Conservation (phyloP, 805 yeast species). For the Ogataea angusta region DNA sequence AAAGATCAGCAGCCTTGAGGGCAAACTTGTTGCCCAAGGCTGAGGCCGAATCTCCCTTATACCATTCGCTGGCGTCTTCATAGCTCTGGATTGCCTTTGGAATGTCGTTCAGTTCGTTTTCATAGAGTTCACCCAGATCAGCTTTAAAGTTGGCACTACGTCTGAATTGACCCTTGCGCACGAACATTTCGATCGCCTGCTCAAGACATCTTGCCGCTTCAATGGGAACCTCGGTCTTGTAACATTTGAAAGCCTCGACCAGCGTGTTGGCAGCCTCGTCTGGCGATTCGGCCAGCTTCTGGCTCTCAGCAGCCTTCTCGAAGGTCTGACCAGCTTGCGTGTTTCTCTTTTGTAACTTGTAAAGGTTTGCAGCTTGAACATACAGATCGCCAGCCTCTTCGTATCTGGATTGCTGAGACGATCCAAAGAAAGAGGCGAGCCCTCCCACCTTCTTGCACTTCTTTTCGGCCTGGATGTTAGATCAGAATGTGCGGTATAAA, state of each 20-base stretch:
- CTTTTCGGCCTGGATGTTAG: conserved; percentile 55
- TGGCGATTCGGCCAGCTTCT: conserved; percentile 65
- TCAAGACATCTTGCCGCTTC: conserved; percentile 76
- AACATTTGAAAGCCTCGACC: conserved; percentile 88
- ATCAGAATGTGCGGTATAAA: background rate
- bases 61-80: conserved; percentile 96
- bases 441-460: conserved; percentile 70
- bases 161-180: conserved; percentile 90
- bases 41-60: conserved; percentile 86
- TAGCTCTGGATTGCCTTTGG: conserved; percentile 71
- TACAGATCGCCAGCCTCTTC: conserved; percentile 94
- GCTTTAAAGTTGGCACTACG: conserved; percentile 92
- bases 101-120: conserved; percentile 64
- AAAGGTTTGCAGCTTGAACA: conserved; percentile 90
- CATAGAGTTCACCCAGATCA: conserved; percentile 87
- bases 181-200: conserved; percentile 78
- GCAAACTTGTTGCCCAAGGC: conserved; percentile 87
- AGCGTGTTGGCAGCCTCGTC: conserved; percentile 91
- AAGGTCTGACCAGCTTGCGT: conserved; percentile 78
- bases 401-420: conserved; percentile 55
- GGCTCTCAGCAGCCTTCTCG: conserved; percentile 80
- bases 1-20: conserved; percentile 84
- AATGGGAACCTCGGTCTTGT: conserved; percentile 65
- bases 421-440: conserved; percentile 61
- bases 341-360: conserved; percentile 70